Percentiles rank a stretch among this genome's conserved stretches.
These are phyloP conservation scores for Tylopilus intermedius DNA, from an alignment of 768 basidiomycete genomes.

Conservation along the genomic window DNA sequence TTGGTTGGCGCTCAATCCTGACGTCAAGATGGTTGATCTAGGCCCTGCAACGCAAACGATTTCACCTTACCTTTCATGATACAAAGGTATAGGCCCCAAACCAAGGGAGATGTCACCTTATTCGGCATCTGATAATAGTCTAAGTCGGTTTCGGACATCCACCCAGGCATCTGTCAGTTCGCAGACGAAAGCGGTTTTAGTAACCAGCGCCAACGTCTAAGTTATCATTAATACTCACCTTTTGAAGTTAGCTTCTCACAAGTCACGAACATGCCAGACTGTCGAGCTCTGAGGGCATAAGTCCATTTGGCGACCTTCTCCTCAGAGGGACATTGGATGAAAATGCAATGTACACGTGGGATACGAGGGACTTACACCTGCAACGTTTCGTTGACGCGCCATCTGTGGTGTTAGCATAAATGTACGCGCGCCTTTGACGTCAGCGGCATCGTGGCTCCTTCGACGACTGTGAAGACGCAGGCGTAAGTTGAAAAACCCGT, in stretches of 20 bases:
- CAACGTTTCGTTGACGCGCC: too few species aligned
- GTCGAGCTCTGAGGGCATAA: background rate
- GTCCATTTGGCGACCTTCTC: background rate
- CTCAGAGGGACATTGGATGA: too few species aligned
- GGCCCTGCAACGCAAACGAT: too few species aligned
- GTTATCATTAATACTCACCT: too few species aligned
- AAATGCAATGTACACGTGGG: too few species aligned
- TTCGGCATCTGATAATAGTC: background rate
- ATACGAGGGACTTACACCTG: background rate
- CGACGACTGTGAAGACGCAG: background rate
- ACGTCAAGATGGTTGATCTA: too few species aligned
- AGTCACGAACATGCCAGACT: background rate
- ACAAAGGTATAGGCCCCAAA: background rate
- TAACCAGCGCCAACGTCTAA: background rate
- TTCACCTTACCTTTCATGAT: background rate
- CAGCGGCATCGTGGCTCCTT: background rate
- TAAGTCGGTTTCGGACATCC: background rate
- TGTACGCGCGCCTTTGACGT: too few species aligned
- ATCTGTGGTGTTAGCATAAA: too few species aligned
- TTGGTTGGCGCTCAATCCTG: too few species aligned
- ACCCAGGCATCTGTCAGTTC: background rate
- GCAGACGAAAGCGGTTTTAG: background rate
- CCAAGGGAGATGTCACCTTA: background rate
- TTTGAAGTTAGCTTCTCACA: background rate
- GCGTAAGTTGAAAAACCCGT: too few species aligned